Conservation (phyloP, 179 eudicot genomes). For the Spergularia azorica region DNA sequence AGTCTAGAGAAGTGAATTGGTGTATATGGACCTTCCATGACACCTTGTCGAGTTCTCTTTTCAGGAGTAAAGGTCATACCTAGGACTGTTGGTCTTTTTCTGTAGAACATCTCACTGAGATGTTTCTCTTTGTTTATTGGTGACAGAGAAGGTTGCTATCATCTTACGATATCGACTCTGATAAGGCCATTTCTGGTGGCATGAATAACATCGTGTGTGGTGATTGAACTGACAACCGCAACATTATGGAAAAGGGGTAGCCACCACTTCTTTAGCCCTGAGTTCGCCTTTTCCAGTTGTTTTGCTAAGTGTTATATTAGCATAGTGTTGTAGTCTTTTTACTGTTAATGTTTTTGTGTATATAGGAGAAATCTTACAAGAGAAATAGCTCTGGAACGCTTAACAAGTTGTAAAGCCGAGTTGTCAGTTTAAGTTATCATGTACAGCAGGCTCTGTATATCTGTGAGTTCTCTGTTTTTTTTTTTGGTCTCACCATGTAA, state of each 20-base stretch:
- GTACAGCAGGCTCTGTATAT: constrained; percentile 42
- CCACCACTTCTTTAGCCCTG: neutral
- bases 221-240: constrained; percentile 24
- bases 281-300: constrained; percentile 11
- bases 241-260: constrained; percentile 14
- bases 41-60: neutral
- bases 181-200: constrained; percentile 43
- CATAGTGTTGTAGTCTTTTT: constrained; percentile 19
- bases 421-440: constrained; percentile 8
- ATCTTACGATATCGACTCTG: constrained; percentile 62
- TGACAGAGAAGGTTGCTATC: constrained; percentile 87
- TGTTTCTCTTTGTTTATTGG: constrained; percentile 7
- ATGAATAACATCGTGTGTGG: constrained; percentile 30
- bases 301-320: constrained; percentile 22
- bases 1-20: neutral
- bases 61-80: neutral
- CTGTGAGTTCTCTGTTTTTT: constrained; percentile 14
- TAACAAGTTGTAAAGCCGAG: constrained; percentile 27
- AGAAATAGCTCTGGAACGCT: constrained; percentile 9
- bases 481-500: constrained; percentile 29
- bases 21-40: neutral
- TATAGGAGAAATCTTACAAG: constrained; percentile 24
- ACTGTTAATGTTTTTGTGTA: constrained; percentile 19
- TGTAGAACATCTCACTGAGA: neutral
- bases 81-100: neutral